A percentile compares a stretch with the other conserved stretches of the same genome.
phyloP scores from a whole-genome alignment of 2,329 filamentous ascomycete genomes.

The Cryphonectria nitschkei region DNA sequence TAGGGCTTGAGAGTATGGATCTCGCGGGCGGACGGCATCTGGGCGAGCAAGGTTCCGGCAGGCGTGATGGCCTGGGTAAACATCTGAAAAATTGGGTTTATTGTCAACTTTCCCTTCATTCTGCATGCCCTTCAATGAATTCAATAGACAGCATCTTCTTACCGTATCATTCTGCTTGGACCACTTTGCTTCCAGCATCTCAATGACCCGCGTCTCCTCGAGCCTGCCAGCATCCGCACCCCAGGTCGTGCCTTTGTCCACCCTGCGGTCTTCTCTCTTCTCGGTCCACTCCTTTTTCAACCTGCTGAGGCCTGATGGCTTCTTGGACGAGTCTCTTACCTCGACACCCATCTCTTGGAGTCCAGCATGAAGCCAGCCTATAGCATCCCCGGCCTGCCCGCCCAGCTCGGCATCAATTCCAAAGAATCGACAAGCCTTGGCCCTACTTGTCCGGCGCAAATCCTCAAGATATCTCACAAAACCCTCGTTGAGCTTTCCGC shows the following conservation, averaged over 20 bases:
- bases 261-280: slow-evolving; percentile 75
- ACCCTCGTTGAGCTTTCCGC: slow-evolving; percentile 63
- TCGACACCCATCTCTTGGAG: slow-evolving; percentile 74
- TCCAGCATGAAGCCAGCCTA: slow-evolving; percentile 84
- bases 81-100: slow-evolving; percentile 58
- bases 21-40: slow-evolving; percentile 86
- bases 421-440: slow-evolving; percentile 87
- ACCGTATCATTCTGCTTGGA: slow-evolving; percentile 91
- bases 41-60: slow-evolving; percentile 70
- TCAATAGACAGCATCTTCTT: slow-evolving; percentile 38
- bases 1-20: slow-evolving; percentile 76
- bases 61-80: slow-evolving; percentile 79
- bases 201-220: slow-evolving; percentile 83
- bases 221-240: slow-evolving; percentile 81
- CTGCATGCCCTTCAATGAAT: neutral
- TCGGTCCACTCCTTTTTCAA: slow-evolving; percentile 77
- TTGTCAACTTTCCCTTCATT: slow-evolving; percentile 7
- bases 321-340: slow-evolving; percentile 51
- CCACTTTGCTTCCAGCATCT: slow-evolving; percentile 89
- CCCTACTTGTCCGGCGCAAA: slow-evolving; percentile 73
- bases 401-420: slow-evolving; percentile 85
- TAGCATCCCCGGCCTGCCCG: slow-evolving; percentile 79
- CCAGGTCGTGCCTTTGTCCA: slow-evolving; percentile 76
- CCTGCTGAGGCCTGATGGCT: slow-evolving; percentile 60
- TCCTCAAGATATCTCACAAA: slow-evolving; percentile 77